Conservation (phyloP, 1,284 basidiomycete genomes). For the Trichosporon sp. region DNA sequence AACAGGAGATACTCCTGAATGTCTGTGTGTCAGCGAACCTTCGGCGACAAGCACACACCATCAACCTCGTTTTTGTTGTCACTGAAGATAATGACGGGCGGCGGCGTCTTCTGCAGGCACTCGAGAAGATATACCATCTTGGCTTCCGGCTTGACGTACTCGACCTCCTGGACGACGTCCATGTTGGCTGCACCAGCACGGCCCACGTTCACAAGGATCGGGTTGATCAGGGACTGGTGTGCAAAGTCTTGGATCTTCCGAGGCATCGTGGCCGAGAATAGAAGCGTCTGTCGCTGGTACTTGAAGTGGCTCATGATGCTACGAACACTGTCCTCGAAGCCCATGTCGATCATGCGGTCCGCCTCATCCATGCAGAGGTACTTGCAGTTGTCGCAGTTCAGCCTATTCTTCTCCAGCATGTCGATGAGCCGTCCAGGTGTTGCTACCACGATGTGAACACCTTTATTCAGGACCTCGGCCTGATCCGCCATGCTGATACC, state of each 20-base stretch:
- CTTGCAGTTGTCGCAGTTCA: slow-evolving; percentile 89
- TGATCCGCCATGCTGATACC: slow-evolving; percentile 98
- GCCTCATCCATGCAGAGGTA: slow-evolving; percentile 99
- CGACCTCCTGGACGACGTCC: slow-evolving; percentile 95
- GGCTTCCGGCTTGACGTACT: slow-evolving; percentile 98
- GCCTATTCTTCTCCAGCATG: slow-evolving; percentile 79
- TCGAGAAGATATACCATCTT: slow-evolving; percentile 99
- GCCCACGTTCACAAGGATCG: slow-evolving; percentile 94
- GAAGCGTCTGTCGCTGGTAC: slow-evolving; percentile 92
- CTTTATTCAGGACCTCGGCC: slow-evolving; percentile 81
- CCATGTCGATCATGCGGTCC: slow-evolving; percentile 98
- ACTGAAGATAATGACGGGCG: slow-evolving; percentile 96
- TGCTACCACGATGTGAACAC: slow-evolving; percentile 78
- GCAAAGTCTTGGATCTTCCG: slow-evolving; percentile 98
- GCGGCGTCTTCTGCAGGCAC: slow-evolving; percentile 96
- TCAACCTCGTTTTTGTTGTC: slow-evolving; percentile 99
- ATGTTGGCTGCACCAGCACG: slow-evolving; percentile 96
- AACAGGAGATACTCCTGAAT: slow-evolving; percentile 96
- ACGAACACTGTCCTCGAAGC: slow-evolving; percentile 97
- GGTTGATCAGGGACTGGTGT: slow-evolving; percentile 87
- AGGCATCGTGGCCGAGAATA: slow-evolving; percentile 99
- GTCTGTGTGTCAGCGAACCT: slow-evolving; percentile 58
- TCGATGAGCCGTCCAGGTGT: slow-evolving; percentile 63
- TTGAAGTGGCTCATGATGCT: slow-evolving; percentile 99
- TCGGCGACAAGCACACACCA: slow-evolving; percentile 61